Base-by-base conservation (phyloP, 2,329 filamentous ascomycete species). In the Paraphoma chrysanthemicola region DNA sequence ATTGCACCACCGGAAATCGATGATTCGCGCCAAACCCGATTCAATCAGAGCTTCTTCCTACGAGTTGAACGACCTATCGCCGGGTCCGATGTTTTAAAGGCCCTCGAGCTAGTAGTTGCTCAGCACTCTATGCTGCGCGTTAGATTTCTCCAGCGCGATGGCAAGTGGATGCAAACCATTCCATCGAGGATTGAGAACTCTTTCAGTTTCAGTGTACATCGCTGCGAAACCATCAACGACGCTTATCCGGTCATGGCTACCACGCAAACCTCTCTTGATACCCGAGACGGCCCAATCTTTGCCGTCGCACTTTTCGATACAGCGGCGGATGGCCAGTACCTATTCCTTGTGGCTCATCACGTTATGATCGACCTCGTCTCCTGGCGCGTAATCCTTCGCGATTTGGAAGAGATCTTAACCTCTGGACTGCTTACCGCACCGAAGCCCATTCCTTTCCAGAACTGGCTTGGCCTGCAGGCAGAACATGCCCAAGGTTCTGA, bases 281-380 rank as follows among this genome's bases (percentile, higher is more conserved):
- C 47, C 49, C 39, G 29, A 46, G 50, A 64, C 8, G 67, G 64
- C 1, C 61, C 59, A 0, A 51, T 67, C 2, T 56, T 69, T 16
- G 48, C 53, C 7, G 64, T 64, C 1, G 67, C 65, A 41, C 23
- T 56, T 2, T 60, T 75, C 12, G 67, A 72, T 47, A 56, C 62
- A 18, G 44, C 64, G 7, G 23, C 11, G 14, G 31, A 18, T 5
- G 56, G 43, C 6, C 53, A 58, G 16, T 43, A 33, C 31, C 45
- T 64, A 1, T 62, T 73, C 18, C 63, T 72, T 51, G 64, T 69
- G 11, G 66, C 63, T 9, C 67, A 75, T 54, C 72, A 75, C 53
- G 48, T 73, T n/a, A 55, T 73, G 18, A 68, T 81, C 4, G 80
- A 82, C 48, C 63, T 80, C 1, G 76, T 82, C 0, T 81, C 79